These are phyloP conservation scores for Fusarium floridanum DNA, from an alignment of 2,329 filamentous ascomycete species.

Conservation along the genomic window DNA sequence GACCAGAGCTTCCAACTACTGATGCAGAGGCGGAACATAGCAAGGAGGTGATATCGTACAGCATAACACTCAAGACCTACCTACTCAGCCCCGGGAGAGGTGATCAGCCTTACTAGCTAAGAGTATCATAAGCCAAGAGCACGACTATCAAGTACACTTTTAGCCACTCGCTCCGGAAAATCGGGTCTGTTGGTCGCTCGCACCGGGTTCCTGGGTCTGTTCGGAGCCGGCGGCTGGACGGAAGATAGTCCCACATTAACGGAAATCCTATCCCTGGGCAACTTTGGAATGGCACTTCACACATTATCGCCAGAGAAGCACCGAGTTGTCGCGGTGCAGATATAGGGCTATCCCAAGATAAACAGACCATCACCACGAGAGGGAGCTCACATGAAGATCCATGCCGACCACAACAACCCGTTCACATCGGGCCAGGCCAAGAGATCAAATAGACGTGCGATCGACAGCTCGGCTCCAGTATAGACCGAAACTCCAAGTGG, in stretches of 20 bases:
- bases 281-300: constrained; percentile 31
- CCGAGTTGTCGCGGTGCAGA: constrained; percentile 1
- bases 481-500: neutral
- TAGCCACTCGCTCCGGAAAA: neutral
- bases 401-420: constrained; percentile 15
- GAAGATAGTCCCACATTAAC: constrained; percentile 3
- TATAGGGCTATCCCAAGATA: neutral
- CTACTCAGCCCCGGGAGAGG: neutral
- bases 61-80: neutral
- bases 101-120: neutral
- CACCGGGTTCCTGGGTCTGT: neutral
- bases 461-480: neutral
- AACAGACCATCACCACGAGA: neutral
- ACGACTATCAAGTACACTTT: neutral
- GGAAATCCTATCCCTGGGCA: neutral
- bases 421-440: neutral
- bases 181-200: neutral
- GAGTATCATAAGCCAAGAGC: neutral
- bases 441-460: neutral
- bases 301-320: constrained; percentile 17
- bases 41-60: neutral
- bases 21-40: neutral
- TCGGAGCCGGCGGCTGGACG: constrained; percentile 1
- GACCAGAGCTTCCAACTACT: neutral
- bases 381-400: constrained; percentile 26